Evolutionary conservation across 345 rosid genomes (phyloP), one percentile per base, ranked within the genome.

Genomic region (Eutrema japonicum): DNA sequence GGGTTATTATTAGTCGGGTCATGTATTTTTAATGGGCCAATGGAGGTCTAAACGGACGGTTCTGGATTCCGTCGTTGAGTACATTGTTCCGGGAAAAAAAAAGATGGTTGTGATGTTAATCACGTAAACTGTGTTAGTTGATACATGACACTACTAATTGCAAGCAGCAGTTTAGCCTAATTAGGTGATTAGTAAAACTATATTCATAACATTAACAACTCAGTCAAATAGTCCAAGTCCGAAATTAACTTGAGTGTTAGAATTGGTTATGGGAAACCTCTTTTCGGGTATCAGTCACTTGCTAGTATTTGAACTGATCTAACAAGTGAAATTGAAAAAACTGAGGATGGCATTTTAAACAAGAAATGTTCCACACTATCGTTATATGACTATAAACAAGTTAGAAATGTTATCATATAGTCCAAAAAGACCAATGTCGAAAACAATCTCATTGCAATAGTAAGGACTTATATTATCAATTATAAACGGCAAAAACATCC

Each of bases 401-500:
- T 61, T 42, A 61, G 50, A 42, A 29, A 38, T 13, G 18, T 4
- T 61, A 13, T 12, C 12, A 42, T 61, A 41, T 29, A 27, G 18
- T 29, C 49, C 11, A 2, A 27, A 61, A 61, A 9, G 16, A 61
- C 40, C 40, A 62, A 62, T 62, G n/a, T n/a, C 5, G 40, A 43
- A 14, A 62, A 43, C 40, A 62, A 43, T 62, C 33, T 33, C 41
- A 55, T 55, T n/a, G 41, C 12, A 55, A n/a, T n/a, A 33, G 41
- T n/a, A 55, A 33, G 35, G 3, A n/a, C 10, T 33, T 55, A 3
- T 30, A 53, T 13, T 30, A 32, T 13, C 7, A n/a, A 13, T 13
- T 55, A 55, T 69, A 71, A 60, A 59, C 75, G 75, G 59, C 75
- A 67, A 59, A 67, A 71, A 14, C 59, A 71, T 56, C 75, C 75